Conservation (phyloP, 2,329 filamentous ascomycete species). For the Pseudogymnoascus sp. region DNA sequence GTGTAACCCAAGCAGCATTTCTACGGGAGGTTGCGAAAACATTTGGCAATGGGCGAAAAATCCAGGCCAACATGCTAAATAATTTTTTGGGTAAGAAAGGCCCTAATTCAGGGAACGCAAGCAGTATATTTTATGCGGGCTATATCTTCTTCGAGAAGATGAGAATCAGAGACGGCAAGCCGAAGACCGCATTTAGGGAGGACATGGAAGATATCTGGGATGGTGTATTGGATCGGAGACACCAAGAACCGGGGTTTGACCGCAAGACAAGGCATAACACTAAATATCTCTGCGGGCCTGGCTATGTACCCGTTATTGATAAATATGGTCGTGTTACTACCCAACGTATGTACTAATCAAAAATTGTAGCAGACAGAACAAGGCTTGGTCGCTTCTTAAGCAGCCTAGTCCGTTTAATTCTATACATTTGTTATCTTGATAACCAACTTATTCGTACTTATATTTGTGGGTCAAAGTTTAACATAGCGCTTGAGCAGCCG, state of each 20-base stretch:
- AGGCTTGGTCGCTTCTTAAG: background rate
- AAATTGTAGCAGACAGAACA: background rate
- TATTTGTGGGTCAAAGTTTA: background rate
- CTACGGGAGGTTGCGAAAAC: conserved; percentile 36
- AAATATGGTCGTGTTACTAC: conserved; percentile 12
- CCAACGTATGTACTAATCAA: background rate
- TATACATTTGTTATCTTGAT: background rate
- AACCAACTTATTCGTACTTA: no score
- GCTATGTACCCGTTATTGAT: conserved; percentile 12
- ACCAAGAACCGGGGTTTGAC: conserved; percentile 3
- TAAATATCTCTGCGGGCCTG: background rate
- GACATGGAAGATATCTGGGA: conserved; percentile 39
- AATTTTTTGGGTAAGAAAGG: conserved; percentile 43
- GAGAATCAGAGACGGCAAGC: conserved; percentile 42
- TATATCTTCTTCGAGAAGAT: conserved; percentile 55
- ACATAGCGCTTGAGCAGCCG: background rate
- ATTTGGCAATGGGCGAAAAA: conserved; percentile 30
- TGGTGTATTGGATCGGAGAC: conserved; percentile 18
- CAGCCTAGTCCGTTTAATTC: background rate
- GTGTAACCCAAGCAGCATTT: conserved; percentile 43
- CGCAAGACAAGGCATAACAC: background rate
- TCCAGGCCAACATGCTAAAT: conserved; percentile 38
- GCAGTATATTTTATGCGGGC: conserved; percentile 40
- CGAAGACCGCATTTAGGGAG: conserved; percentile 42
- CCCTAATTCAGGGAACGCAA: conserved; percentile 37